Base-by-base conservation (phyloP, 2,329 filamentous ascomycete species). In the Aspergillus sp. region DNA sequence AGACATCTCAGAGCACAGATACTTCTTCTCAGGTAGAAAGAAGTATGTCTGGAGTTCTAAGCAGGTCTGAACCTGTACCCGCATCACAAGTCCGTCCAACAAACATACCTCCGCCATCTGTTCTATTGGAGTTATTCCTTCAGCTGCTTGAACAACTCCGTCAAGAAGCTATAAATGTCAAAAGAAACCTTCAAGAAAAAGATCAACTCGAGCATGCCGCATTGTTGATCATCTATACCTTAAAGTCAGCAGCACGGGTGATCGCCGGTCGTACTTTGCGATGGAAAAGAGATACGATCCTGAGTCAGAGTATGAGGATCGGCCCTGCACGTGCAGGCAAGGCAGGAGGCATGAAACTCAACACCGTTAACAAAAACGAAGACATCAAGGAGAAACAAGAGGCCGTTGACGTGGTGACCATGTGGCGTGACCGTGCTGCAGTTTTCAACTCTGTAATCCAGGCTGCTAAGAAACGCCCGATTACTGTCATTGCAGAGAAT, bases 241-340 rank as follows among this genome's bases (percentile, higher is more conserved):
- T 69, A 38, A 62, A 59, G 3, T 86, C 89, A 8, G 83, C 85
- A 26, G 87, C 82, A n/a, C 85, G 85, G 36, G 78, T 96, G 39
- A 83, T 96, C 45, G 86, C 88, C 1, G 91, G 90, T 8, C 83
- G 91, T 45, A 90, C 88, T 58, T 72, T 86, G 40, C 85, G 91
- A 44, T 97, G 91, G 91, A 91, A 95, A 62, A 81, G 91, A 42
- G 91, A 97, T 66, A 85, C 81, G 49, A 82, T 89, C 49, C 73
- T 97, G 9, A 81, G 87, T 1, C 89, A 95, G 65, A 84, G 85
- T 59, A 95, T 95, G 87, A 83, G 86, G 44, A 95, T 97, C 48
- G 81, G 82, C 0, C 79, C 79, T 13, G 88, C 88, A 1, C 81
- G 82, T 11, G 79, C 83, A 2, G 84, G 83, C 3, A 88, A 87